Base-by-base conservation (phyloP, 2,329 filamentous ascomycete species). In the Helotiales sp. region DNA sequence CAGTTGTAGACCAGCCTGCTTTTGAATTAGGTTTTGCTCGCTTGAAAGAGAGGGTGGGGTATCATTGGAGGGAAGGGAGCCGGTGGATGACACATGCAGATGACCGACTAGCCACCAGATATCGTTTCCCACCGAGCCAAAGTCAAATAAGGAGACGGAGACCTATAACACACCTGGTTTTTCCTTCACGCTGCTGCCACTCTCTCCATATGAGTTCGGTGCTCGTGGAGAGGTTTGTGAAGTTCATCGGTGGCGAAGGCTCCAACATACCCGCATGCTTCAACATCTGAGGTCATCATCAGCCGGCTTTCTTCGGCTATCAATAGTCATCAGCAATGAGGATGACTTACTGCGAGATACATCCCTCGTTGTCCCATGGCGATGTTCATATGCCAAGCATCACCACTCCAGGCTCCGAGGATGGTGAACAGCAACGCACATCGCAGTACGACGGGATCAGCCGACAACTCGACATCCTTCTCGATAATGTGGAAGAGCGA, bases 321-420 rank as follows among this genome's bases (percentile, higher is more conserved):
- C 15, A 17, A 7, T 22, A 31, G 25, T n/a, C 6, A 48, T 10
- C 2, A 15, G 25, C 8, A 9, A 7, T 5, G 17, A 54, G 15
- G 27, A 22, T 9, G 29, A 68, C 79, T 75, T 66, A 82, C 80
- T 58, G 86, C 81, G 59, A 88, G 80, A 70, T 90, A 90, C 85
- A 89, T 89, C 57, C 85, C 85, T 48, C 86, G 80, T 71, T 89
- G 87, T 29, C 87, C 86, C 85, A 89, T 88, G 40, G 86, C 83
- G 63, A 89, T 88, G 66, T 90, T 86, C 86, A 89, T 90, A 63
- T 89, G 84, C 86, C 87, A 89, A 72, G 89, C 89, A 71, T 90
- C 87, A 46, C 87, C 87, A 68, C 86, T 88, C 87, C 87, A 90
- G 1, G 85, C 85, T 7, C 86, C 87, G 25, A 88, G 79, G 1